A percentile compares a stretch with the other conserved stretches of the same genome.
These are phyloP conservation scores for Pseudogymnoascus sp. DNA, from an alignment of 2,329 filamentous ascomycete species.

Conservation along the genomic window DNA sequence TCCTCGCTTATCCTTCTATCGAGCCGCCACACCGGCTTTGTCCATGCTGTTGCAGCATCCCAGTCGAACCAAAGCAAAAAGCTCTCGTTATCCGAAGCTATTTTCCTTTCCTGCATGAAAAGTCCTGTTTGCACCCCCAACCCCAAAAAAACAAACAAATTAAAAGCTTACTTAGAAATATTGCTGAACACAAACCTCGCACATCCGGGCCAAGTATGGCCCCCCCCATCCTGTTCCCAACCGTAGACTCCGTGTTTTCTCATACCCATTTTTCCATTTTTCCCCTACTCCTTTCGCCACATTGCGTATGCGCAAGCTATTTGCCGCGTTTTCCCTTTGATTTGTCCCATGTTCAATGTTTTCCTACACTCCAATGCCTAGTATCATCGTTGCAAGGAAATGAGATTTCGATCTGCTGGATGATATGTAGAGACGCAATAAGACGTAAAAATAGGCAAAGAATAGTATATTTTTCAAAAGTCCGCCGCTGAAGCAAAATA, in stretches of 20 bases:
- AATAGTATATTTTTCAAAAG: constrained; percentile 5
- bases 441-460: constrained; percentile 4
- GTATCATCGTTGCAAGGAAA: neutral
- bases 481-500: constrained; percentile 1
- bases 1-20: neutral
- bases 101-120: neutral
- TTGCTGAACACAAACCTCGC: neutral
- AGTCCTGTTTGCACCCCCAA: neutral
- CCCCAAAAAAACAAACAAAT: neutral
- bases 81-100: neutral
- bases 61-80: neutral
- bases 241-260: neutral
- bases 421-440: constrained; percentile 1
- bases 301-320: neutral
- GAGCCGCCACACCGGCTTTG: neutral
- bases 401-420: neutral
- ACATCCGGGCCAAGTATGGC: neutral
- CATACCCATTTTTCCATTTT: neutral
- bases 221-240: neutral
- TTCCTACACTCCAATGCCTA: neutral
- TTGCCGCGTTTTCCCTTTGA: neutral
- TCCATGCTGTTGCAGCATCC: neutral
- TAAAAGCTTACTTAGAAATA: neutral
- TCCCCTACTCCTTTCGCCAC: neutral
- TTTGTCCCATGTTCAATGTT: neutral